phyloP scores from a whole-genome alignment of 805 yeast species.

The Saccharomyces cerevisiae region DNA sequence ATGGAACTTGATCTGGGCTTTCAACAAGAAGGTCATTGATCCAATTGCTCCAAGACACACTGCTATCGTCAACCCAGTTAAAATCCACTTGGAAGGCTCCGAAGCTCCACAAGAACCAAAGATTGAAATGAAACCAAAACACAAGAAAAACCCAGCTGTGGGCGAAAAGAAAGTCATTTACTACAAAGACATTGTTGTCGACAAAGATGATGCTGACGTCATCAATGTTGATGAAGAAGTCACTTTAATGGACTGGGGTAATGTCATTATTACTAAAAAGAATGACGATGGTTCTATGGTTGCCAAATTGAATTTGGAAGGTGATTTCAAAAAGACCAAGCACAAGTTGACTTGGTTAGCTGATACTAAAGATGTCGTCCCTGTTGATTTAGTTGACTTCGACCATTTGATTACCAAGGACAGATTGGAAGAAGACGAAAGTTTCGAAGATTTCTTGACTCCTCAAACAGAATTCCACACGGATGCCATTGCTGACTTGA shows the following conservation, averaged over 20 bases:
- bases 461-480: conserved; percentile 79
- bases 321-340: conserved; percentile 94
- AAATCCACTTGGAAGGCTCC: conserved; percentile 45
- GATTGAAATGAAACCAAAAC: conserved; percentile 76
- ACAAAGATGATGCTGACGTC: conserved; percentile 76
- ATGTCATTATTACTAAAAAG: conserved; percentile 68
- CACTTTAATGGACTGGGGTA: conserved; percentile 99
- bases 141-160: conserved; percentile 88
- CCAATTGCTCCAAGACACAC: conserved; percentile 95
- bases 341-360: conserved; percentile 95
- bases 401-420: conserved; percentile 94
- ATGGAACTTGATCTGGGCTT: conserved; percentile 97
- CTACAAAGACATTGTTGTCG: conserved; percentile 58
- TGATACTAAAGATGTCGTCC: conserved; percentile 59
- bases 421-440: conserved; percentile 88
- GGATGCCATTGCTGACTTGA: conserved; percentile 70
- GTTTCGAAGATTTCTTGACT: conserved; percentile 85
- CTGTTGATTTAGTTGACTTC: conserved; percentile 78
- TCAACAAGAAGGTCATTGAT: conserved; percentile 93
- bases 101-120: conserved; percentile 60
- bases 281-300: conserved; percentile 58
- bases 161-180: conserved; percentile 76
- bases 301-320: conserved; percentile 80
- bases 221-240: conserved; percentile 80
- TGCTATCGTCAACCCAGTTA: conserved; percentile 70